phyloP scores from a whole-genome alignment of 1,284 basidiomycete species.

The Coniferiporia weirii region DNA sequence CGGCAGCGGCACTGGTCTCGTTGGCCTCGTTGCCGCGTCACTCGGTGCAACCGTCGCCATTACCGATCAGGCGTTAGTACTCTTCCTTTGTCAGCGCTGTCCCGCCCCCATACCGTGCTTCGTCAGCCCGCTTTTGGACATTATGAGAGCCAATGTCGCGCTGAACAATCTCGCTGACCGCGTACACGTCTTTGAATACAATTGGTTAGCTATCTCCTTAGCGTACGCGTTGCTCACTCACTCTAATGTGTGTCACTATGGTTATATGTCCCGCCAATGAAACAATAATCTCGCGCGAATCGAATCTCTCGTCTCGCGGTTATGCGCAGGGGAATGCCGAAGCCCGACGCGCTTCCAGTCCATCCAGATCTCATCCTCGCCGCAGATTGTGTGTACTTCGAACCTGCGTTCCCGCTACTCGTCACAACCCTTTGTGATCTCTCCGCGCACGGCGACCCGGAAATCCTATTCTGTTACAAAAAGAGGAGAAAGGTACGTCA shows the following conservation, averaged over 20 bases:
- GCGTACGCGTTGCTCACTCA: too few relatives aligned
- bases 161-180: constrained; percentile 2
- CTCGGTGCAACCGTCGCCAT: constrained; percentile 68
- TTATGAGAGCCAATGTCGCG: constrained; percentile 27
- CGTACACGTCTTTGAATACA: constrained; percentile 64
- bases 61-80: constrained; percentile 83
- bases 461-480: constrained; percentile 89
- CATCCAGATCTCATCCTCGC: constrained; percentile 63
- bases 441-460: constrained; percentile 42
- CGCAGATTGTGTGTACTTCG: constrained; percentile 94
- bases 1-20: constrained; percentile 86
- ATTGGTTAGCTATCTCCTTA: constrained; percentile 61
- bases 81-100: constrained; percentile 11
- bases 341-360: constrained; percentile 23
- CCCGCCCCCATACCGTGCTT: constrained; percentile 13
- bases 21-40: constrained; percentile 76
- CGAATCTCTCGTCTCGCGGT: background rate
- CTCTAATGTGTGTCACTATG: constrained; percentile 1
- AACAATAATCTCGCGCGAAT: too few relatives aligned
- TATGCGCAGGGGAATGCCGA: constrained; percentile 27
- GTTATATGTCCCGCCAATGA: too few relatives aligned
- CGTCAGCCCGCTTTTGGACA: constrained; percentile 62
- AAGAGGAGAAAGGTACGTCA: constrained; percentile 85
- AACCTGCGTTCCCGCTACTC: constrained; percentile 88
- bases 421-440: constrained; percentile 76